A percentile compares a stretch with the other conserved stretches of the same genome.
These are phyloP conservation scores for Pythium aphanidermatum DNA, from an alignment of 352 stramenopile genomes.

Conservation along the genomic window DNA sequence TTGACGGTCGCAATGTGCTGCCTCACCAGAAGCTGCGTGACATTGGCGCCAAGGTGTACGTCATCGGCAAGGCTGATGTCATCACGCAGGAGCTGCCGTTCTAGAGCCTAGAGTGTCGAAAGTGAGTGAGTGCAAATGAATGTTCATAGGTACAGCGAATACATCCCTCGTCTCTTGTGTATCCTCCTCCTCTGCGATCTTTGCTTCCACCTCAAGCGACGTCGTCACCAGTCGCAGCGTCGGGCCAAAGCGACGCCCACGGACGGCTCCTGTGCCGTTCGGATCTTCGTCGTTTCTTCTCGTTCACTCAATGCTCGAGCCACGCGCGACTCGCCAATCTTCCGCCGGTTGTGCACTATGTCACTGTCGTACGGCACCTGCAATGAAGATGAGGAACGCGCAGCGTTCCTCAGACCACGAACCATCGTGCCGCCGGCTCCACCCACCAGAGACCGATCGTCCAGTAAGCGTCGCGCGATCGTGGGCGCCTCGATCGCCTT, in stretches of 20 bases:
- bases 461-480: constrained; percentile 1
- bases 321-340: too few species aligned
- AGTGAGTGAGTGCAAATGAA: background rate
- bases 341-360: constrained; percentile 5
- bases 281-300: background rate
- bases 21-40: constrained; percentile 90
- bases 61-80: constrained; percentile 87
- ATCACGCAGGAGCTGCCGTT: constrained; percentile 63
- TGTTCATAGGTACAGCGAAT: too few species aligned
- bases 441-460: background rate
- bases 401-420: constrained; percentile 10
- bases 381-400: constrained; percentile 18
- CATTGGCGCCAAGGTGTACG: constrained; percentile 98
- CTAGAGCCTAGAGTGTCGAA: constrained; percentile 18
- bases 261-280: background rate
- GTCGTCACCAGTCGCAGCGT: background rate
- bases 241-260: background rate
- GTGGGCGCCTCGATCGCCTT: constrained; percentile 4
- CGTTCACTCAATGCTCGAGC: background rate
- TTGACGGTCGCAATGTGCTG: constrained; percentile 98
- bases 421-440: constrained; percentile 1
- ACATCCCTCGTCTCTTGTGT: too few species aligned
- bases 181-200: too few species aligned
- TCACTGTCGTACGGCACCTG: constrained; percentile 12
- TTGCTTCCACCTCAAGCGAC: too few species aligned